Evolutionary conservation across 2,329 filamentous ascomycete genomes (phyloP).

Genomic region (Cordyceps tenuipes): DNA sequence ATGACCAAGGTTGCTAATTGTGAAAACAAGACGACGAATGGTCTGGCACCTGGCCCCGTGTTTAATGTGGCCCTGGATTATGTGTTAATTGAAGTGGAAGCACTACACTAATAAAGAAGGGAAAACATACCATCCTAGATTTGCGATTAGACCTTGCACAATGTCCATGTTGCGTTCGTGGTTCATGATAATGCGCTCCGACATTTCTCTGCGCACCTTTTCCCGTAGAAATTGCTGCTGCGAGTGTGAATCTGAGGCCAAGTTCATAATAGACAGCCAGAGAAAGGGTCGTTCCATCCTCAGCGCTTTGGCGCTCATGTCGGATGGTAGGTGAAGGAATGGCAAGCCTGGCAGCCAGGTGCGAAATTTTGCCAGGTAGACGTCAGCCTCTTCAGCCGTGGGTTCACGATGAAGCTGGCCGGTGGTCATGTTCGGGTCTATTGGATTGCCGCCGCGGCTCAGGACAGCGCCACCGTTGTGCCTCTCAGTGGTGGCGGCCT

Average conservation of each 20-base stretch:
- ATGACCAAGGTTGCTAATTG: conserved; percentile 35
- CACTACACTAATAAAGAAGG: too few species aligned
- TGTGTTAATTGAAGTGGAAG: conserved; percentile 11
- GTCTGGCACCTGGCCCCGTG: conserved; percentile 28
- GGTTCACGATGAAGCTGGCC: conserved; percentile 19
- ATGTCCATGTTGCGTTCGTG: conserved; percentile 44
- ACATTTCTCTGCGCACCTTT: conserved; percentile 34
- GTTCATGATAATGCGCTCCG: conserved; percentile 38
- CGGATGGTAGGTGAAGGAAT: conserved; percentile 32
- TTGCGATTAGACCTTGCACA: conserved; percentile 40
- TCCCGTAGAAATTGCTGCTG: conserved; percentile 33
- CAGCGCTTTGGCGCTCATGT: conserved; percentile 31
- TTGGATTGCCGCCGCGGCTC: conserved; percentile 8
- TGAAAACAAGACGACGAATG: conserved; percentile 35
- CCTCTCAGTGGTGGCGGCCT: conserved; percentile 27
- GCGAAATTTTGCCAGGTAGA: conserved; percentile 33
- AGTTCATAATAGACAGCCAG: conserved; percentile 40
- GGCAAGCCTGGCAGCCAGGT: conserved; percentile 35
- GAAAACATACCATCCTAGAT: conserved; percentile 34
- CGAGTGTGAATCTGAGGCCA: conserved; percentile 33
- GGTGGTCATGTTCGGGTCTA: conserved; percentile 9
- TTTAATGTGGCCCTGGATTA: conserved; percentile 29
- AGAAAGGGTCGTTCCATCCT: conserved; percentile 37
- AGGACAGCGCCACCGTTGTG: conserved; percentile 9
- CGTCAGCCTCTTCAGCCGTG: conserved; percentile 29